Evolutionary conservation across 2,329 filamentous ascomycete species (phyloP).

Genomic region (Dothideomycetidae sp.): DNA sequence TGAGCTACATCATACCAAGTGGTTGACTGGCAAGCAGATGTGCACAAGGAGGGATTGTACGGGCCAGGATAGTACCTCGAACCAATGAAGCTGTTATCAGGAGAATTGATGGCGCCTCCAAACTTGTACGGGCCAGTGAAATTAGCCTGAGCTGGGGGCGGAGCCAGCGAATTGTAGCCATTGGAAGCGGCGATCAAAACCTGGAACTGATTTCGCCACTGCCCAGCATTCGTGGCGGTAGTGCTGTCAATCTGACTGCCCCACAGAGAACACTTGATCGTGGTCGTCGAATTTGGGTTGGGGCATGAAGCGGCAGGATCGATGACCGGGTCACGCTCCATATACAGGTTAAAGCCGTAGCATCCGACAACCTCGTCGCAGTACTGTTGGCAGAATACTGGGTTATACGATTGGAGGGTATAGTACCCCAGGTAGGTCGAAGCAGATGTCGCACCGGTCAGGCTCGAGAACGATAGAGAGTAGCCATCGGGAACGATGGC

Average conservation of each 20-base stretch:
- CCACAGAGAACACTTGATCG: conserved; percentile 24
- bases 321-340: conserved; percentile 23
- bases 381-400: conserved; percentile 17
- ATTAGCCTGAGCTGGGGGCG: conserved; percentile 11
- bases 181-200: conserved; percentile 32
- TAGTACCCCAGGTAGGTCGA: conserved; percentile 19
- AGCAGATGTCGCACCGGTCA: conserved; percentile 13
- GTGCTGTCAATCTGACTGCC: conserved; percentile 18
- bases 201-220: conserved; percentile 22
- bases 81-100: conserved; percentile 16
- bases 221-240: conserved; percentile 23
- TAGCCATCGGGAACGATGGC: conserved; percentile 19
- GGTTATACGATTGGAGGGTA: conserved; percentile 20
- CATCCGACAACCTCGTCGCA: conserved; percentile 21
- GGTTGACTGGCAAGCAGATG: conserved; percentile 16
- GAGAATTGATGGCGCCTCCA: conserved; percentile 23
- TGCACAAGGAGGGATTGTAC: conserved; percentile 16
- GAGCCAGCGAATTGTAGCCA: conserved; percentile 19
- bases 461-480: conserved; percentile 16
- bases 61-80: conserved; percentile 9
- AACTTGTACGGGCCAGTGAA: conserved; percentile 20
- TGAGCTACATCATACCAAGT: conserved; percentile 16
- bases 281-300: conserved; percentile 23
- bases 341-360: conserved; percentile 24
- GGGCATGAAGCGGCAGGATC: conserved; percentile 20